Evolutionary conservation across 345 rosid genomes (phyloP).

Genomic region (Gossypium bickii): DNA sequence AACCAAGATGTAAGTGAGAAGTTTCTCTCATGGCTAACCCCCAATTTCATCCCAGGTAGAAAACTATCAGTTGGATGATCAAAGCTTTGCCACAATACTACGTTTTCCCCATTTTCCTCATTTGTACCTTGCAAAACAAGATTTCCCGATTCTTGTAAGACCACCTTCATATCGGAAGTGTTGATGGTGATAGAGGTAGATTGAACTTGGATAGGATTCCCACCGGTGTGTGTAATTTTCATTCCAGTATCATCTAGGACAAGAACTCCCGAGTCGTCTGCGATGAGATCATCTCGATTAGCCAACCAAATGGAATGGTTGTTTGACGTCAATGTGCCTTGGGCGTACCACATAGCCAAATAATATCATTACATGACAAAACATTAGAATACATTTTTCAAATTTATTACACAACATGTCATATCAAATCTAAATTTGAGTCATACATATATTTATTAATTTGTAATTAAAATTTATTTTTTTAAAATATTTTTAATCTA

Average conservation of each 20-base stretch:
- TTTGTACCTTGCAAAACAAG: background rate
- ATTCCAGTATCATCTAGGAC: background rate
- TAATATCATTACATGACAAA: too few species aligned
- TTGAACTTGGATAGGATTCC: background rate
- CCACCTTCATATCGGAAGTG: background rate
- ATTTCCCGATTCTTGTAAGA: background rate
- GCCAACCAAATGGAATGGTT: too few species aligned
- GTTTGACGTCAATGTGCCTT: too few species aligned
- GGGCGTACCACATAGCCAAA: too few species aligned
- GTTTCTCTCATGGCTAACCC: background rate
- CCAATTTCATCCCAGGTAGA: background rate
- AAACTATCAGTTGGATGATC: background rate
- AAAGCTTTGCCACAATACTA: background rate
- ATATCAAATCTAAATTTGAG: too few species aligned
- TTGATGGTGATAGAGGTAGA: background rate
- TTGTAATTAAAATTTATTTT: too few species aligned
- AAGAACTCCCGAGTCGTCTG: background rate
- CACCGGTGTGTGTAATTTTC: background rate
- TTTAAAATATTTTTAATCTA: too few species aligned
- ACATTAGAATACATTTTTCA: too few species aligned
- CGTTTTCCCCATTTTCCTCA: background rate
- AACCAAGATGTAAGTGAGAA: background rate
- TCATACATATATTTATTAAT: too few species aligned
- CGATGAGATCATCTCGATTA: background rate
- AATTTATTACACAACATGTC: too few species aligned